Conservation (phyloP, 1,139 yeast genomes). For the Saccharomyces uvarum region DNA sequence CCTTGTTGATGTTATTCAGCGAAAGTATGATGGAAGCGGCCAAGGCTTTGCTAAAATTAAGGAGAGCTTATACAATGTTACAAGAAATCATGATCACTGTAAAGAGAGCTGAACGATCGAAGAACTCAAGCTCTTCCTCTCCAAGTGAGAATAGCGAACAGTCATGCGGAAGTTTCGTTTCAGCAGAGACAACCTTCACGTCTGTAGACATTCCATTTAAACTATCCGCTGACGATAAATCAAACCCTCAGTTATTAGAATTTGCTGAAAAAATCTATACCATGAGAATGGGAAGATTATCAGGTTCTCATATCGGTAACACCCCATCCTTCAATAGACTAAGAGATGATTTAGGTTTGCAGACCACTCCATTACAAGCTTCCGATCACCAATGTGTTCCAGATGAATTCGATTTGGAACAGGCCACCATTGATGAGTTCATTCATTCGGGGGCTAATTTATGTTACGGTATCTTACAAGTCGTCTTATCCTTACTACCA, state of each 20-base stretch:
- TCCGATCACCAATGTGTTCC: slow-evolving; percentile 13
- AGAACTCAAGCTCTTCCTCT: slow-evolving; percentile 17
- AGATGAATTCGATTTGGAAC: slow-evolving; percentile 25
- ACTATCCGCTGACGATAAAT: slow-evolving; percentile 35
- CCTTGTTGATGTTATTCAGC: slow-evolving; percentile 57
- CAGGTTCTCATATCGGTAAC: slow-evolving; percentile 53
- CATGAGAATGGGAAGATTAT: slow-evolving; percentile 57
- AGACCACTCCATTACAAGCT: background rate
- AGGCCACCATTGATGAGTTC: slow-evolving; percentile 75
- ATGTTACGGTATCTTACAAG: slow-evolving; percentile 86
- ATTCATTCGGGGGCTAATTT: slow-evolving; percentile 86
- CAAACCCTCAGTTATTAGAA: slow-evolving; percentile 45
- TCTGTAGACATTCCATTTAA: slow-evolving; percentile 40
- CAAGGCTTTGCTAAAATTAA: slow-evolving; percentile 73
- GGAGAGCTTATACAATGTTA: slow-evolving; percentile 80
- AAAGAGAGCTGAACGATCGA: slow-evolving; percentile 7
- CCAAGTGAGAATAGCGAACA: slow-evolving; percentile 9
- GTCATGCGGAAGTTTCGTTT: slow-evolving; percentile 14
- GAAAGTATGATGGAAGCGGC: slow-evolving; percentile 74
- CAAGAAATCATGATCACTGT: slow-evolving; percentile 60
- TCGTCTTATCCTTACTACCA: slow-evolving; percentile 83
- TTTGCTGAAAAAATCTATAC: slow-evolving; percentile 51
- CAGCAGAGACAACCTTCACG: slow-evolving; percentile 21
- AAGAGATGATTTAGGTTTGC: slow-evolving; percentile 37
- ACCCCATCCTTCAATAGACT: slow-evolving; percentile 39